Conservation (phyloP, 305 asterid genomes). For the Solanum hybrid region DNA sequence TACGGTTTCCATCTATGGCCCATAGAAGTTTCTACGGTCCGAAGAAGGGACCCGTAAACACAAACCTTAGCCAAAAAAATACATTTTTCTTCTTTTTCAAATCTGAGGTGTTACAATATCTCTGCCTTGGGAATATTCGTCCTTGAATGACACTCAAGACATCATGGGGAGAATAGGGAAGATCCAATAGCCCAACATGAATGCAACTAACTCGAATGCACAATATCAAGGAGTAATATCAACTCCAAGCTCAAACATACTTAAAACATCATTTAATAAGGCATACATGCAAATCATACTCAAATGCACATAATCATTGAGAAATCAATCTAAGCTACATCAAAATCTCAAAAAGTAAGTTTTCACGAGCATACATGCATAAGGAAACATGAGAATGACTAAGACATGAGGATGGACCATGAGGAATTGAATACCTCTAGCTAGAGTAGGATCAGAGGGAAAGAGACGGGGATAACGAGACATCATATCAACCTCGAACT, state of each 20-base stretch:
- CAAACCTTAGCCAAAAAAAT: not conserved
- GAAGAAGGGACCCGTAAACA: not conserved
- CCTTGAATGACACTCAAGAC: not conserved
- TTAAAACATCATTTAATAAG: not conserved
- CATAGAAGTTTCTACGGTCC: not conserved
- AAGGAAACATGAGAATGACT: not conserved
- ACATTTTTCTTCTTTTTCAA: not conserved
- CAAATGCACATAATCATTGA: not conserved
- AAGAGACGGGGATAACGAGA: not conserved
- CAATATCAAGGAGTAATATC: not conserved
- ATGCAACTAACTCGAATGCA: not conserved
- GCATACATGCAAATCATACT: not conserved
- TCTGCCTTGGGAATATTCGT: not conserved
- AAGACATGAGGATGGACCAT: not conserved
- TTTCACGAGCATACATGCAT: not conserved
- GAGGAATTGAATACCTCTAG: not conserved
- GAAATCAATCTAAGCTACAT: not conserved
- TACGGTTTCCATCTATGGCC: not conserved
- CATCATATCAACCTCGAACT: not conserved
- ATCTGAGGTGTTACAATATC: not conserved
- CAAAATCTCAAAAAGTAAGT: not conserved
- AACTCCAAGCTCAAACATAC: not conserved
- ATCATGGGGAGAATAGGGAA: not conserved
- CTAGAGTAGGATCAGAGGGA: not conserved
- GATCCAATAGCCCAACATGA: not conserved